These are phyloP conservation scores for Carex kokanica DNA, from an alignment of 176 grass and related monocot species.

Conservation along the genomic window DNA sequence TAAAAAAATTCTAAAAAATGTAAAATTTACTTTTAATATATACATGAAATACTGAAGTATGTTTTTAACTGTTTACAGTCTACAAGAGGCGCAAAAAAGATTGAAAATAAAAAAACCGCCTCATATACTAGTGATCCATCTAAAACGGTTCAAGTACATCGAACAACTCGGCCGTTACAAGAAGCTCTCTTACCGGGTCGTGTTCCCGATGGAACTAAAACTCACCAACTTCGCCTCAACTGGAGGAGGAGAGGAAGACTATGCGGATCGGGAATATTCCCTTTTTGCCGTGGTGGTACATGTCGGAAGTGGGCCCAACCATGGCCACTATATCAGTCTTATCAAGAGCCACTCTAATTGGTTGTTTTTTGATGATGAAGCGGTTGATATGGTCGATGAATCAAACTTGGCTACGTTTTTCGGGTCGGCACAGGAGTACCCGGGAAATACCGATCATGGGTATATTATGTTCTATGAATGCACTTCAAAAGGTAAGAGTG, in stretches of 20 bases:
- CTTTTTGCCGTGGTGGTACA: slow-evolving; percentile 94
- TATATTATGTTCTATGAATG: slow-evolving; percentile 99
- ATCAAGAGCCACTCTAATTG: slow-evolving; percentile 96
- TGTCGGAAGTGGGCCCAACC: slow-evolving; percentile 94
- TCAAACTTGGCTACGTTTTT: slow-evolving; percentile 80
- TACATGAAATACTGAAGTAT: neutral
- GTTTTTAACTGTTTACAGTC: slow-evolving; percentile 38
- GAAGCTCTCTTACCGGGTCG: slow-evolving; percentile 94
- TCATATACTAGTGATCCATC: slow-evolving; percentile 86
- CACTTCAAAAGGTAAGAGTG: slow-evolving; percentile 32
- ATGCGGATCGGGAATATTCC: slow-evolving; percentile 80
- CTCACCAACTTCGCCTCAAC: slow-evolving; percentile 49
- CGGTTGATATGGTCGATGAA: slow-evolving; percentile 94
- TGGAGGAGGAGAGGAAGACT: slow-evolving; percentile 31
- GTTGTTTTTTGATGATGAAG: slow-evolving; percentile 97
- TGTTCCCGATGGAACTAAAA: slow-evolving; percentile 96
- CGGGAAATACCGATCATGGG: slow-evolving; percentile 95
- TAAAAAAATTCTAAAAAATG: too few species aligned
- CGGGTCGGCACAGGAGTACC: slow-evolving; percentile 89
- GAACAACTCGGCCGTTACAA: slow-evolving; percentile 91
- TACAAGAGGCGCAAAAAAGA: slow-evolving; percentile 97
- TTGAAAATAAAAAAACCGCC: slow-evolving; percentile 99
- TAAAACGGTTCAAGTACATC: slow-evolving; percentile 93
- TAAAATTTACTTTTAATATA: neutral
- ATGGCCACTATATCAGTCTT: slow-evolving; percentile 94